These are phyloP conservation scores for Suhomyces faveliae DNA, from an alignment of 805 yeast genomes.

Conservation along the genomic window DNA sequence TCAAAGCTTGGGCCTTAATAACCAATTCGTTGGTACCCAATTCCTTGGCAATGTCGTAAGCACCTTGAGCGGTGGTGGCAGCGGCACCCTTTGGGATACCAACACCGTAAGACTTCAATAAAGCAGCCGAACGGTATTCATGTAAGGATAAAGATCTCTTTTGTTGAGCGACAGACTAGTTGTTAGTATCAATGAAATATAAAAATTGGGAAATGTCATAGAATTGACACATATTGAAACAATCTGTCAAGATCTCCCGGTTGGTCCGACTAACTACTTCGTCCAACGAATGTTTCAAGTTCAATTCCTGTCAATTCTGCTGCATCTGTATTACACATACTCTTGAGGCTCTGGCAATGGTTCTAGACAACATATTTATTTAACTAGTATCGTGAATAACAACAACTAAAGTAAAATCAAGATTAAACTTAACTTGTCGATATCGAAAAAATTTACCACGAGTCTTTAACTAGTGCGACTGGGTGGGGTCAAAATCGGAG, in stretches of 20 bases:
- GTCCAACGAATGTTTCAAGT: not conserved
- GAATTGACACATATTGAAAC: not conserved
- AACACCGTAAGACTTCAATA: conserved; percentile 78
- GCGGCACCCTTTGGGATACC: conserved; percentile 91
- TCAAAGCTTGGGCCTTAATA: conserved; percentile 95
- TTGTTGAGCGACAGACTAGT: conserved; percentile 29
- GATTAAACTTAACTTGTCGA: not conserved
- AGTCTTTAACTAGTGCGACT: conserved; percentile 4
- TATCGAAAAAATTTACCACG: conserved; percentile 8
- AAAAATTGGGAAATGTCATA: not conserved
- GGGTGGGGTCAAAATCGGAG: not conserved
- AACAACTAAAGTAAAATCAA: conserved; percentile 1
- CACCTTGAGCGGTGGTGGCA: conserved; percentile 86
- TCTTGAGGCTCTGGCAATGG: conserved; percentile 42
- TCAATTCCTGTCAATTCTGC: not conserved
- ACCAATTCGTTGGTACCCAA: conserved; percentile 82
- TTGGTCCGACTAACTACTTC: not conserved
- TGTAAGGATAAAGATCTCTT: conserved; percentile 85
- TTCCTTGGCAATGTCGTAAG: conserved; percentile 74
- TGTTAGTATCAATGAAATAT: conserved; percentile 17
- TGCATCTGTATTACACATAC: conserved; percentile 29
- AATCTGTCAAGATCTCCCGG: not conserved
- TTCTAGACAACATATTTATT: conserved; percentile 40
- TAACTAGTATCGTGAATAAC: not conserved
- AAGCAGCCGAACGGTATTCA: conserved; percentile 91